Percentiles rank a stretch among this genome's conserved stretches.
These are phyloP conservation scores for Galerina marginata DNA, from an alignment of 768 basidiomycete genomes.

Conservation along the genomic window DNA sequence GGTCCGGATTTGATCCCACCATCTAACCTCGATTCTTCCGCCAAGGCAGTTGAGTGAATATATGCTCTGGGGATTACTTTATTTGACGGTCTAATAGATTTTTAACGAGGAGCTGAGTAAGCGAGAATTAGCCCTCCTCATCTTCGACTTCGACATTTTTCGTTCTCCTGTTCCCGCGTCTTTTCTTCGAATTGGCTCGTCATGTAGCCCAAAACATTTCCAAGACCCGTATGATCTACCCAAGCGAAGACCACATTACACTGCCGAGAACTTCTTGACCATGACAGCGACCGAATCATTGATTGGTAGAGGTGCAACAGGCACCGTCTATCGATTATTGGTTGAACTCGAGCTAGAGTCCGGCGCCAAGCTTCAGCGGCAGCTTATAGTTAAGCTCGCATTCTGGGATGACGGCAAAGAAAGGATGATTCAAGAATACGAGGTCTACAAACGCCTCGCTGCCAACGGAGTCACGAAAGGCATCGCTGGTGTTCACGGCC, in stretches of 20 bases:
- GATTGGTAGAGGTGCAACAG: neutral
- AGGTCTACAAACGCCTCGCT: constrained; percentile 1
- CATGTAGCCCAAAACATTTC: neutral
- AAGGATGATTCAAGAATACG: constrained; percentile 5
- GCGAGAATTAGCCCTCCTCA: constrained; percentile 1
- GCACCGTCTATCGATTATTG: neutral
- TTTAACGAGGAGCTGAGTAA: neutral
- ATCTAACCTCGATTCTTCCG: too few species aligned
- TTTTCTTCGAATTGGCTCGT: constrained; percentile 10
- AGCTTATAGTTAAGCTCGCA: constrained; percentile 3
- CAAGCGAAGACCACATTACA: neutral
- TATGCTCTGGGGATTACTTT: too few species aligned
- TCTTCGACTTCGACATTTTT: constrained; percentile 5
- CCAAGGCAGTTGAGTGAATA: too few species aligned
- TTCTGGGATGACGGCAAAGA: neutral
- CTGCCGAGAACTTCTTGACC: neutral
- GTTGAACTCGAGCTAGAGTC: neutral
- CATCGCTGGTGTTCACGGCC: constrained; percentile 9
- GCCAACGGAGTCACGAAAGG: neutral
- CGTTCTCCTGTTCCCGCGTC: constrained; percentile 7
- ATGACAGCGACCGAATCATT: neutral
- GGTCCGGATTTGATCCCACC: too few species aligned
- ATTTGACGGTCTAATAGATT: too few species aligned
- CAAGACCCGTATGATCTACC: too few species aligned
- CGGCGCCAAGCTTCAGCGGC: neutral